Conservation (phyloP, 768 basidiomycete genomes). For the Amanita pseudoporphyria region DNA sequence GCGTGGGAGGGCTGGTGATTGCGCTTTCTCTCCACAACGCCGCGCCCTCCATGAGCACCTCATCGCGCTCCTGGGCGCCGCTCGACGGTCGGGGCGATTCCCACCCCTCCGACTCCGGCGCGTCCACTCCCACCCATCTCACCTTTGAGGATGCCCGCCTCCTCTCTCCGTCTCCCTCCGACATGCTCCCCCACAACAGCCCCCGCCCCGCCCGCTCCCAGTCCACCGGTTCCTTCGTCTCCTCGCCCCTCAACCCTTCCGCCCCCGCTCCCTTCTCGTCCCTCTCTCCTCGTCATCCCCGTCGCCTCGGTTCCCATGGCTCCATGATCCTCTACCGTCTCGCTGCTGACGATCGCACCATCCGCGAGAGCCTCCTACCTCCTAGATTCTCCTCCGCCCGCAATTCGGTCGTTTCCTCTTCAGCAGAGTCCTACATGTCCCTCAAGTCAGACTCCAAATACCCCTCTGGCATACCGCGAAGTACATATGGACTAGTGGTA, state of each 20-base stretch:
- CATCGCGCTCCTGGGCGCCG: background rate
- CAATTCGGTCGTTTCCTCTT: conserved; percentile 23
- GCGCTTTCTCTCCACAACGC: too few species aligned
- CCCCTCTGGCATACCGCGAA: conserved; percentile 26
- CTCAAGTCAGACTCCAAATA: conserved; percentile 59
- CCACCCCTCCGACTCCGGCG: background rate
- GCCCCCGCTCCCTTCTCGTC: conserved; percentile 46
- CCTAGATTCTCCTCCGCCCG: conserved; percentile 18
- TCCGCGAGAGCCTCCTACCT: conserved; percentile 20
- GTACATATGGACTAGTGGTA: conserved; percentile 35
- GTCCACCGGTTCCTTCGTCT: background rate
- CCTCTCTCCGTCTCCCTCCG: conserved; percentile 4
- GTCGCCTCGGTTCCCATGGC: conserved; percentile 26
- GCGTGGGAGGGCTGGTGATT: too few species aligned
- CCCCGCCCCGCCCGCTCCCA: conserved; percentile 9
- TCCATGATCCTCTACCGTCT: conserved; percentile 66
- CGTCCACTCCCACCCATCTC: background rate
- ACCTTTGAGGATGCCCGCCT: conserved; percentile 9
- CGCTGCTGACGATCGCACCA: conserved; percentile 25
- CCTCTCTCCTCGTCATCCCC: conserved; percentile 28
- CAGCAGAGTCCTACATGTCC: conserved; percentile 37
- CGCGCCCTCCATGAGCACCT: too few species aligned
- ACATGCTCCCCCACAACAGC: background rate
- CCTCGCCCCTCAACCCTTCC: conserved; percentile 5
- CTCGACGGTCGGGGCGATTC: too few species aligned